Percentiles rank a stretch among this genome's conserved stretches.
Conservation (phyloP, 2,329 filamentous ascomycete genomes). For the Epichloe sibirici region DNA sequence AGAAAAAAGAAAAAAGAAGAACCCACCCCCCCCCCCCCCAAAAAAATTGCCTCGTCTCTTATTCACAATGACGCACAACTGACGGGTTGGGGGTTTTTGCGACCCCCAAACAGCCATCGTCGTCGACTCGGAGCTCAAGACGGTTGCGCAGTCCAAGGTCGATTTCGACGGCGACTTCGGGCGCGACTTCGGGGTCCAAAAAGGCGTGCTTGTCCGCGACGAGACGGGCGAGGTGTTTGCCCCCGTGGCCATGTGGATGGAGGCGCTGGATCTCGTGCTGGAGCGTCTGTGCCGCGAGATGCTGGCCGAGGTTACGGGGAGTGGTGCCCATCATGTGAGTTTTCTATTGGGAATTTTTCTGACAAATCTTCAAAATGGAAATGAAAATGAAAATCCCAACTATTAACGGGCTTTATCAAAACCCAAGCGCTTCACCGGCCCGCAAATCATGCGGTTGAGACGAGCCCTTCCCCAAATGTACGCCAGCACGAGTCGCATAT, state of each 20-base stretch:
- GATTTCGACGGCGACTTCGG: conserved; percentile 83
- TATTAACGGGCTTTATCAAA: not conserved
- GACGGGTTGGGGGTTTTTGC: not conserved
- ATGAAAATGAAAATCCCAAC: too few species aligned
- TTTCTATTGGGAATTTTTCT: too few species aligned
- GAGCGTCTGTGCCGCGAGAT: conserved; percentile 56
- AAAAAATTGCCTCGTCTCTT: conserved; percentile 37
- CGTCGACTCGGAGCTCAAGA: conserved; percentile 69
- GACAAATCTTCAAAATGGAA: too few species aligned
- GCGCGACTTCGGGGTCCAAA: conserved; percentile 63
- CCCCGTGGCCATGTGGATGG: conserved; percentile 88
- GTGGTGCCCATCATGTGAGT: conserved; percentile 83
- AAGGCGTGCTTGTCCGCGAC: conserved; percentile 77
- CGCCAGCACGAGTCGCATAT: conserved; percentile 68
- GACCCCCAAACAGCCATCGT: conserved; percentile 58
- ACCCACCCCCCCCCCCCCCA: too few species aligned
- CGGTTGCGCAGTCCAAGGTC: conserved; percentile 76
- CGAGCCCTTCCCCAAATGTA: conserved; percentile 73
- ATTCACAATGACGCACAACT: not conserved
- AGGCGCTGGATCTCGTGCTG: conserved; percentile 80
- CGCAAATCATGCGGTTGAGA: conserved; percentile 84
- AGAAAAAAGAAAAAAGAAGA: too few species aligned
- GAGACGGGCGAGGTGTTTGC: conserved; percentile 81
- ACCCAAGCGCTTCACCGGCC: conserved; percentile 79
- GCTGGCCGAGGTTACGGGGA: conserved; percentile 65